Conservation (phyloP, 2,329 filamentous ascomycete species). For the Sordariomycetes sp. region DNA sequence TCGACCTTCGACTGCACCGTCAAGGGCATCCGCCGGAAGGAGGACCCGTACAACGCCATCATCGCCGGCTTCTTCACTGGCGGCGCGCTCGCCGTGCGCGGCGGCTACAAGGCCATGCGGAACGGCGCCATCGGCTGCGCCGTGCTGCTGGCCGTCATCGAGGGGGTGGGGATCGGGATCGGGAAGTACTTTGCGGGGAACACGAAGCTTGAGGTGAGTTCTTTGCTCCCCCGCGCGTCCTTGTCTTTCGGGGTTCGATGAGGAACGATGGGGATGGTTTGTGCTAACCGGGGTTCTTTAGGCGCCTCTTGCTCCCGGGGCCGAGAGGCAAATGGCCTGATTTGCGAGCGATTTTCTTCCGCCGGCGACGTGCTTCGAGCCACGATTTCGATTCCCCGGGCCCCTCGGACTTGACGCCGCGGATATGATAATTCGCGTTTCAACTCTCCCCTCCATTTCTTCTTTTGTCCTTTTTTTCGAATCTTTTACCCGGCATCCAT, state of each 20-base stretch:
- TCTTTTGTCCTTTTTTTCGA: conserved; percentile 1
- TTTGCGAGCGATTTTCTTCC: neutral
- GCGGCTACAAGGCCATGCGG: conserved; percentile 81
- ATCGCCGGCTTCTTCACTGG: conserved; percentile 96
- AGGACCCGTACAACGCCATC: conserved; percentile 97
- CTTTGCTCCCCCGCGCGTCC: neutral
- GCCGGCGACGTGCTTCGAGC: neutral
- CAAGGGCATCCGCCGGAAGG: conserved; percentile 90
- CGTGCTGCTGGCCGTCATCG: conserved; percentile 87
- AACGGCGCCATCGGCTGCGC: conserved; percentile 96
- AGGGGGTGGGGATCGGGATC: conserved; percentile 94
- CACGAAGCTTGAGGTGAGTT: conserved; percentile 66
- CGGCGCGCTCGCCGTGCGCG: conserved; percentile 81
- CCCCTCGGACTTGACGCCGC: neutral
- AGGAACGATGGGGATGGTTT: neutral
- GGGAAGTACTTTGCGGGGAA: conserved; percentile 87
- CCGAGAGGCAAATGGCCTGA: conserved; percentile 20
- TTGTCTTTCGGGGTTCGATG: neutral
- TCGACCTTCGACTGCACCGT: conserved; percentile 93
- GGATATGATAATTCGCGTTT: neutral
- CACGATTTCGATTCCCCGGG: neutral
- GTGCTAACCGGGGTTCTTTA: conserved; percentile 8
- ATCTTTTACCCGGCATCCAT: neutral
- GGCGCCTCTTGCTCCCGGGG: conserved; percentile 17
- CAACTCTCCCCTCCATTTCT: conserved; percentile 7